These are phyloP conservation scores for Agaricus subrufescens DNA, from an alignment of 768 basidiomycete genomes.

Conservation along the genomic window DNA sequence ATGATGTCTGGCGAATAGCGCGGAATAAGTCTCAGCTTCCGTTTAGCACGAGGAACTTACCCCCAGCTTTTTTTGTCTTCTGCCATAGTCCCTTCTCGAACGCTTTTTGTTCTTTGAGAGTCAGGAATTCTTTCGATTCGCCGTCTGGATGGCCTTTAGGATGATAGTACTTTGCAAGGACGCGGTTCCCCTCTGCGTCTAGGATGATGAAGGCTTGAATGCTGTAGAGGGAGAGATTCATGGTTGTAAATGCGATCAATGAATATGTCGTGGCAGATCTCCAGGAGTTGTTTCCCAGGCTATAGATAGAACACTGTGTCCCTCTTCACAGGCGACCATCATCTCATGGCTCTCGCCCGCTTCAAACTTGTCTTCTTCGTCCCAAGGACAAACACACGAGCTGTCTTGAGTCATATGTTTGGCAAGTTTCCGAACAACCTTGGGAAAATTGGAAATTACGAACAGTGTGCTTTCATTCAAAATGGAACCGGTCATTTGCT, in stretches of 20 bases:
- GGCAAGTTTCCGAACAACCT: conserved; percentile 35
- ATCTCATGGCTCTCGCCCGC: conserved; percentile 21
- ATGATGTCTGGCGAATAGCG: conserved; percentile 67
- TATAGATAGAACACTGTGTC: neutral
- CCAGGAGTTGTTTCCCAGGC: neutral
- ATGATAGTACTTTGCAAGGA: conserved; percentile 93
- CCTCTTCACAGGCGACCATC: conserved; percentile 2
- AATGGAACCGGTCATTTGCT: conserved; percentile 43
- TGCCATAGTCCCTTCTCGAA: conserved; percentile 96
- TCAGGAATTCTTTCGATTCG: conserved; percentile 57
- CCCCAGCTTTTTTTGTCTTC: conserved; percentile 92
- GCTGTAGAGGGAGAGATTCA: conserved; percentile 88
- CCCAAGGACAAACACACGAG: conserved; percentile 35
- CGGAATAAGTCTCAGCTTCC: neutral
- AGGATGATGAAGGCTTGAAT: conserved; percentile 85
- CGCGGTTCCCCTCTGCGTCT: conserved; percentile 92
- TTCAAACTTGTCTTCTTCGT: conserved; percentile 55
- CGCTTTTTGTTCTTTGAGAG: conserved; percentile 87
- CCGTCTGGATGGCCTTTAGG: conserved; percentile 61
- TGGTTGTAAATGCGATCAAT: conserved; percentile 14
- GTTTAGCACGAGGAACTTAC: conserved; percentile 35
- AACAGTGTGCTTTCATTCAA: conserved; percentile 49
- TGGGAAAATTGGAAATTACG: conserved; percentile 50
- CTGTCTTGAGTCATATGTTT: conserved; percentile 42
- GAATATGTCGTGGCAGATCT: neutral